Conservation (phyloP, 1,284 basidiomycete species). For the Polyporus tsugae region DNA sequence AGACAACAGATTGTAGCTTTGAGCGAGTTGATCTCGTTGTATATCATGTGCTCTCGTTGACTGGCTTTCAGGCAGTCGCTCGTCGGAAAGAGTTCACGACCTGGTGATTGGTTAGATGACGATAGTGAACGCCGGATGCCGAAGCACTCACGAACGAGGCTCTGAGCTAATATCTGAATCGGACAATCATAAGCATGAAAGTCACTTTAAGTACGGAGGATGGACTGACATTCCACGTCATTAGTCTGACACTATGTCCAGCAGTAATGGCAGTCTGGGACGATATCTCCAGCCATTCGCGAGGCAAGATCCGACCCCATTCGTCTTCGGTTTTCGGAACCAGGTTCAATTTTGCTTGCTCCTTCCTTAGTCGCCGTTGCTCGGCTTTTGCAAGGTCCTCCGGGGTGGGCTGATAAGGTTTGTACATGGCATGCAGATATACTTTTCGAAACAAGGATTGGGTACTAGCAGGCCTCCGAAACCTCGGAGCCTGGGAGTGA, state of each 20-base stretch:
- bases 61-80: constrained; percentile 81
- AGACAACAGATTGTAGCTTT: constrained; percentile 83
- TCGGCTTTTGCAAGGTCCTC: constrained; percentile 65
- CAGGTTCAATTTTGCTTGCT: constrained; percentile 29
- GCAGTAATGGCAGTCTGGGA: constrained; percentile 21
- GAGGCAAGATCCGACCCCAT: constrained; percentile 50
- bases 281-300: constrained; percentile 61
- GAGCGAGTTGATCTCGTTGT: constrained; percentile 73
- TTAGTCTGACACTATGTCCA: constrained; percentile 54
- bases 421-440: constrained; percentile 26
- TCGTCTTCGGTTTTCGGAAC: constrained; percentile 31
- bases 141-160: constrained; percentile 72
- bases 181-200: neutral
- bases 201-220: too few relatives aligned
- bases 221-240: constrained; percentile 82
- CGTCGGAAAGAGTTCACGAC: constrained; percentile 85
- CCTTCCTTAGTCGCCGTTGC: constrained; percentile 60
- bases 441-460: neutral
- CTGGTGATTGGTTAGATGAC: constrained; percentile 48
- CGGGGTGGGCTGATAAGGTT: constrained; percentile 49
- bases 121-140: neutral
- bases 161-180: constrained; percentile 76
- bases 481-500: neutral
- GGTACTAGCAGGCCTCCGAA: neutral
- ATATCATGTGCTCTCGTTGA: constrained; percentile 79